Base-by-base conservation (phyloP, 192 early-diverging fungal genomes). In the Coemansia aciculifera region DNA sequence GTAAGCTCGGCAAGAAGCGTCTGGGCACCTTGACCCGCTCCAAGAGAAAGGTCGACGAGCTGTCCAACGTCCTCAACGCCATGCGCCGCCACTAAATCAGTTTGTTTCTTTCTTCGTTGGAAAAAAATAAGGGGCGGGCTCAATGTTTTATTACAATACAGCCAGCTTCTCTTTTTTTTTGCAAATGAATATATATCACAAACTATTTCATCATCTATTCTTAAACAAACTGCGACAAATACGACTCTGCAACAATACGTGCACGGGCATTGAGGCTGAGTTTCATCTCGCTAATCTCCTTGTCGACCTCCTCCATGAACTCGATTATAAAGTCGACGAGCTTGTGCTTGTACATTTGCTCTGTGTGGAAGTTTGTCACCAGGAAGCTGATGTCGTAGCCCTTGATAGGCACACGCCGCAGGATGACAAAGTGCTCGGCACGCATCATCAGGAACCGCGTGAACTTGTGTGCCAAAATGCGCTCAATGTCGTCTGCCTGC, bases 291-390 rank as follows among this genome's bases (percentile, higher is more conserved):
- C 92, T 95, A 71, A 99, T 99, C 75, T 99, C 97, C 86, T 95
- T 96, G 83, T 99, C 97, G 19, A 99, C 97, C 67, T 96, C 97
- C 76, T 99, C 97, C 97, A 99, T 99, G 73, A 99, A 99, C 85
- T 97, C 92, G 60, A 99, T 90, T 71, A 97, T 94, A 79, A 99
- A 99, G 84, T 99, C 97, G 11, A 99, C 97, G 71, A 99, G 83
- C 81, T 99, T 99, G 87, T 99, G 95, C 87, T 97, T 97, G 80
- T 89, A 95, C 97, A 99, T 97, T 76, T 93, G 92, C 80, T 99
- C 97, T 3, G 95, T 95, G 69, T 99, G 97, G 85, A 90, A 87
- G 86, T 99, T 97, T 61, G 97, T 99, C 56, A 99, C 90, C 67
- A 99, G 74, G 85, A 99, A 99, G 51, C 88, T 90, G 72, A 99